A percentile compares a stretch with the other conserved stretches of the same genome.
Conservation (phyloP, 352 stramenopile species). For the Pythium phragmitis region DNA sequence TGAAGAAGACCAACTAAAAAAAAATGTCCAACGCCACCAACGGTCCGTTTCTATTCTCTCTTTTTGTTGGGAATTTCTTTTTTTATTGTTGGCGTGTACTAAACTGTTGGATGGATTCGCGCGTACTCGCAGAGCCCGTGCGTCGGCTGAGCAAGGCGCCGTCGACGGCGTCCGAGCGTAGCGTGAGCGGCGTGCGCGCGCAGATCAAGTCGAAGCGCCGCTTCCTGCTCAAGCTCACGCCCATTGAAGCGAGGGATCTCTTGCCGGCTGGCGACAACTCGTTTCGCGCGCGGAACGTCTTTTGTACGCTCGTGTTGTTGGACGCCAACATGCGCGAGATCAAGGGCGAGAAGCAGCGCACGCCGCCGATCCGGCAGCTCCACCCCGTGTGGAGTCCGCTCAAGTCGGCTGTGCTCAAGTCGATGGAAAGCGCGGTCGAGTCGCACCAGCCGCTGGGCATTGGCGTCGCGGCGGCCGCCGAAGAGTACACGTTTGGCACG, state of each 20-base stretch:
- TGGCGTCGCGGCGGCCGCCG: slow-evolving; percentile 68
- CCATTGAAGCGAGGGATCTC: slow-evolving; percentile 77
- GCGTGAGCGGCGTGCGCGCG: slow-evolving; percentile 10
- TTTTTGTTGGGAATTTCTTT: background rate
- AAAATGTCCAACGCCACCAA: background rate
- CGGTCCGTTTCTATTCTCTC: background rate
- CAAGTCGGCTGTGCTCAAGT: slow-evolving; percentile 77
- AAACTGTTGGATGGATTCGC: background rate
- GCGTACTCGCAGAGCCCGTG: slow-evolving; percentile 10
- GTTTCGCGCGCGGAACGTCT: slow-evolving; percentile 58
- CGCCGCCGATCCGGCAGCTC: slow-evolving; percentile 51
- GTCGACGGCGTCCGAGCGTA: slow-evolving; percentile 24
- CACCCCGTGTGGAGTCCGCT: slow-evolving; percentile 83
- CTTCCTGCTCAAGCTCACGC: slow-evolving; percentile 83
- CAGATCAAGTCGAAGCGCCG: slow-evolving; percentile 70
- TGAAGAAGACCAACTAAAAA: too few species aligned
- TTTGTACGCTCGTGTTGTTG: slow-evolving; percentile 82
- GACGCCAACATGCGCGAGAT: slow-evolving; percentile 85
- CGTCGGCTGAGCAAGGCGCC: slow-evolving; percentile 19
- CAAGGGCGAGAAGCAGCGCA: slow-evolving; percentile 87
- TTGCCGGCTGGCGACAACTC: slow-evolving; percentile 56
- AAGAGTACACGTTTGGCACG: slow-evolving; percentile 89
- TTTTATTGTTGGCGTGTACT: slow-evolving; percentile 12
- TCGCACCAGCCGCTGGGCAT: slow-evolving; percentile 86
- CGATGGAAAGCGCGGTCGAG: slow-evolving; percentile 74